Evolutionary conservation across 306 rosid genomes (phyloP).

Genomic region (Mimosa bimucronata): DNA sequence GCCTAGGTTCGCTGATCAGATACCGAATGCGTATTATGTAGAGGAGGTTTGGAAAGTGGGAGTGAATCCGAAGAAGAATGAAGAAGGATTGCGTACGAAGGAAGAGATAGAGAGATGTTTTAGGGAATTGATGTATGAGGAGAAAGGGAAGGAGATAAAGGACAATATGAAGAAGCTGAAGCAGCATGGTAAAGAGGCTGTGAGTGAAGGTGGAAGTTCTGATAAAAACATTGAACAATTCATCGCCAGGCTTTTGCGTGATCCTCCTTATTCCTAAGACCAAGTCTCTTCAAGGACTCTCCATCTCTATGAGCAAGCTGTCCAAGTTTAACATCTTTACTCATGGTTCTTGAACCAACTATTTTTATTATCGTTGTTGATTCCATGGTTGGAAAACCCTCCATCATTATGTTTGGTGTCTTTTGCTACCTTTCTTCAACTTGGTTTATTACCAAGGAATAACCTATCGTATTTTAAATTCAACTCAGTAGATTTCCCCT

Average conservation of each 20-base stretch:
- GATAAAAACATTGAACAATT: neutral
- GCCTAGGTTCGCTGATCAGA: neutral
- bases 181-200: neutral
- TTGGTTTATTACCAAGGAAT: neutral
- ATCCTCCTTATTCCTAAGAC: neutral
- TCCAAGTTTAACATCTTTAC: too few relatives aligned
- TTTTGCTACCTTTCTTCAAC: neutral
- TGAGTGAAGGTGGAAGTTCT: slow-evolving; percentile 2
- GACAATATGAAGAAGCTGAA: neutral
- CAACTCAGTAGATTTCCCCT: neutral
- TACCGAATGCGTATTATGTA: neutral
- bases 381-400: neutral
- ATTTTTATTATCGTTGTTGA: too few relatives aligned
- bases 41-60: slow-evolving; percentile 3
- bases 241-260: neutral
- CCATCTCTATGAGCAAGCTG: too few relatives aligned
- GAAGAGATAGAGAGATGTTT: slow-evolving; percentile 16
- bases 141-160: neutral
- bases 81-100: neutral
- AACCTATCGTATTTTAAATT: neutral
- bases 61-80: neutral
- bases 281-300: too few relatives aligned
- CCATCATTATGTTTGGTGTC: neutral
- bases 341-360: too few relatives aligned
- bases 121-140: neutral